Evolutionary conservation across 495 filamentous ascomycete species (phyloP).

Genomic region (Aspergillus affinis): DNA sequence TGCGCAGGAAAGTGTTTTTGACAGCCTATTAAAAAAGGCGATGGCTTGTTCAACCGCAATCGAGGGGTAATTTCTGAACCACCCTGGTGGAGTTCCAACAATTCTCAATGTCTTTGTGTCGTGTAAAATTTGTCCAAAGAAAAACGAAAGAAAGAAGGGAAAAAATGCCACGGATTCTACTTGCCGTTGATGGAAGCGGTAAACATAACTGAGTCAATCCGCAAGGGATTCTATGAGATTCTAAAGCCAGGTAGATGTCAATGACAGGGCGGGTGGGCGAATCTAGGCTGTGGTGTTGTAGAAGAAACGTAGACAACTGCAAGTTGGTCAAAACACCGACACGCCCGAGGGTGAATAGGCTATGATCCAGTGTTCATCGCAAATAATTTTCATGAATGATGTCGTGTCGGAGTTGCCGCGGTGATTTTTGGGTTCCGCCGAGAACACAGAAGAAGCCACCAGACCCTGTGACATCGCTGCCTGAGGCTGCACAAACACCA

Average conservation of each 20-base stretch:
- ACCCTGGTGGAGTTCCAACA: not conserved
- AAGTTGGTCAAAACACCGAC: not conserved
- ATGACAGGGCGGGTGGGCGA: not conserved
- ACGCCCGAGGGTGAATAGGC: not conserved
- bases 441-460: not conserved
- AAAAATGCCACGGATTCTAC: not conserved
- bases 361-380: not conserved
- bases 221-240: not conserved
- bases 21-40: not conserved
- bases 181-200: conserved; percentile 1
- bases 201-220: conserved; percentile 2
- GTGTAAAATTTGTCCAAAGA: not conserved
- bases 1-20: not conserved
- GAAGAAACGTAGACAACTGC: not conserved
- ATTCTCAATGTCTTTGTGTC: not conserved
- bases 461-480: not conserved
- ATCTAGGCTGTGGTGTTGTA: not conserved
- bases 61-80: not conserved
- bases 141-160: not conserved
- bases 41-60: not conserved
- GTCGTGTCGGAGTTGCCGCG: not conserved
- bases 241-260: conserved; percentile 4
- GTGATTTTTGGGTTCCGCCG: not conserved
- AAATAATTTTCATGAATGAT: not conserved
- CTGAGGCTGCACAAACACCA: not conserved